Evolutionary conservation across 805 yeast genomes (phyloP), one percentile per base, ranked within the genome.

Genomic region (Wickerhamomyces chambardii): DNA sequence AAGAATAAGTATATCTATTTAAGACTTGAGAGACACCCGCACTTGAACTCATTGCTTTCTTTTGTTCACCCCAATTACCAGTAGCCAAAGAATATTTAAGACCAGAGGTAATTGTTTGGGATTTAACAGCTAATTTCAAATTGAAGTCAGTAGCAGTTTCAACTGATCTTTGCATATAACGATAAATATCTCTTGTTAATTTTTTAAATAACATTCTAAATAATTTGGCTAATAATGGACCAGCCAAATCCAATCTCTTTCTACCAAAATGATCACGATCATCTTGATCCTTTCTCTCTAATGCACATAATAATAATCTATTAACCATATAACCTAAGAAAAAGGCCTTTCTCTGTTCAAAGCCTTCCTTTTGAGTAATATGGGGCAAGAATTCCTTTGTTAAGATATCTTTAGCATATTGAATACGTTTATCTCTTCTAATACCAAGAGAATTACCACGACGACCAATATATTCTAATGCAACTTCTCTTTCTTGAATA

Each of bases 41-140:
- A 61, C 95, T 81, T 15, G 97, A 80, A 42, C 92, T 79, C 98
- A 92, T 92, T 12, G 97, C 97, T 61, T 92, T 92, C 79, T 89
- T 90, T 61, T 92, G 99, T 63, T 92, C 99, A 68, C 99, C 98
- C 99, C 99, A 92, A 67, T 92, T 92, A 71, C 99, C 99, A 14
- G 99, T 92, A 36, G 99, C 99, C 54, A 92, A 71, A 28, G 98
- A 92, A 63, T 92, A 92, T 58, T 94, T 84, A 62, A 92, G 74
- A 58, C 99, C 99, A 42, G 95, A 90, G 28, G 99, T 92, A 50
- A 92, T 86, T 3, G 97, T 92, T 48, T 89, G 89, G 15, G 97
- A 86, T 66, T 92, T 90, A 47, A 92, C 97, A 28, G 98, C 98
- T 53, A 92, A 74, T 35, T 95, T 87, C 66, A 92, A 74, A 58